These are phyloP conservation scores for Schizopora paradoxa DNA, from an alignment of 1,284 basidiomycete species.

Conservation along the genomic window DNA sequence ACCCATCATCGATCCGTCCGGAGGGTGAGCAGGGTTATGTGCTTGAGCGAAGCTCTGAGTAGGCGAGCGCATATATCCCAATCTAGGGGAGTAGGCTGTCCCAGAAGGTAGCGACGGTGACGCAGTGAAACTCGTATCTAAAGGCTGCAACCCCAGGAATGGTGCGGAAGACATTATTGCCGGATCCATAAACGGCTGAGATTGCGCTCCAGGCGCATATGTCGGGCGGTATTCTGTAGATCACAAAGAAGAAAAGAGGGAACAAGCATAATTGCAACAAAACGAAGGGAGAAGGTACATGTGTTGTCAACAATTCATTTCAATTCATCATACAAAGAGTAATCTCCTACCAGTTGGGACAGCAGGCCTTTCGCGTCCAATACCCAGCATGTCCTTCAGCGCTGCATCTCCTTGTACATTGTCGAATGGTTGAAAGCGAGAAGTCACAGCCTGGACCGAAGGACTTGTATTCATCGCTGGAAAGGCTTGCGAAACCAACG, in stretches of 20 bases:
- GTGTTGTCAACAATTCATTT: conserved; percentile 30
- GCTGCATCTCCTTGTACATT: conserved; percentile 61
- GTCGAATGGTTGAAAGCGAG: conserved; percentile 55
- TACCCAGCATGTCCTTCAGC: conserved; percentile 65
- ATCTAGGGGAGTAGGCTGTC: too few species aligned
- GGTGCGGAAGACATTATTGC: conserved; percentile 66
- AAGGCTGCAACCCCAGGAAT: conserved; percentile 34
- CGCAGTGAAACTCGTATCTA: too few species aligned
- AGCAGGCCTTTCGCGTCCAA: conserved; percentile 46
- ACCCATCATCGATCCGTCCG: too few species aligned
- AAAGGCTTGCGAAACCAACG: conserved; percentile 41
- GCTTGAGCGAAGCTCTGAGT: too few species aligned
- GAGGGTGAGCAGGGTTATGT: too few species aligned
- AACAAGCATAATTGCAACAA: conserved; percentile 20
- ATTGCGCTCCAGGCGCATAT: too few species aligned
- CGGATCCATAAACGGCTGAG: conserved; percentile 66
- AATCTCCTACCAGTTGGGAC: conserved; percentile 44
- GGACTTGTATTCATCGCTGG: conserved; percentile 23
- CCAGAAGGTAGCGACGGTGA: too few species aligned
- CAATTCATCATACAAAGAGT: conserved; percentile 36
- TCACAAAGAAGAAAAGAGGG: conserved; percentile 17
- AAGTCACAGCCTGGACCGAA: conserved; percentile 32
- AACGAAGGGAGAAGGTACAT: conserved; percentile 17
- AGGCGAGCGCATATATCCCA: too few species aligned
- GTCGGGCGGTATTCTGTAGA: too few species aligned